Evolutionary conservation across 2,329 filamentous ascomycete genomes (phyloP).

Genomic region (Helotiales sp.): DNA sequence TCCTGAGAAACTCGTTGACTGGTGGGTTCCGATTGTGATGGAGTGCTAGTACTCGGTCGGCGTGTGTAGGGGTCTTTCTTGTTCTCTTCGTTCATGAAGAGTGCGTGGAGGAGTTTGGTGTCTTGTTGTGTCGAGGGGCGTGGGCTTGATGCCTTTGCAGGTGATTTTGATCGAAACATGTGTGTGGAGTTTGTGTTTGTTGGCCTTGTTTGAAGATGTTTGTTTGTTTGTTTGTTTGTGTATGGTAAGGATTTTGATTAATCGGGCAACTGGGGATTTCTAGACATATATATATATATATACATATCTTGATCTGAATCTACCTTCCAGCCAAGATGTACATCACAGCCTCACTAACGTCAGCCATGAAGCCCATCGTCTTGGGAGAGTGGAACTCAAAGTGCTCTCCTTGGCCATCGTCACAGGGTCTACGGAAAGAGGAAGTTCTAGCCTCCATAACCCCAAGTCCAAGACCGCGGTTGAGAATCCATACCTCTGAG

Average conservation of each 20-base stretch:
- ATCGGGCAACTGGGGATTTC: neutral
- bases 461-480: neutral
- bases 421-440: neutral
- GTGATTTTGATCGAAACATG: conserved; percentile 4
- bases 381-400: neutral
- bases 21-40: neutral
- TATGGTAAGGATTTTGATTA: neutral
- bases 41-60: conserved; percentile 3
- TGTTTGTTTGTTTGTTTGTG: neutral
- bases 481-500: neutral
- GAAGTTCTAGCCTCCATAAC: neutral
- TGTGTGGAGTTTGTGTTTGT: neutral
- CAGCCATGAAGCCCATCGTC: neutral
- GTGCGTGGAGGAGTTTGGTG: conserved; percentile 9
- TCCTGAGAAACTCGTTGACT: neutral
- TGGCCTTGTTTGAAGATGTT: neutral
- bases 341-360: conserved; percentile 2
- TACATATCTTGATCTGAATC: neutral
- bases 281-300: neutral
- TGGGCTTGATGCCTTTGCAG: neutral
- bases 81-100: conserved; percentile 9
- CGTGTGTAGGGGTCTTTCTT: neutral
- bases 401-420: conserved; percentile 5
- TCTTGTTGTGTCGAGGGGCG: conserved; percentile 4
- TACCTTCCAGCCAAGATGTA: neutral